Conservation (phyloP, 129 eudicot genomes). For the Pittosporum tobira region DNA sequence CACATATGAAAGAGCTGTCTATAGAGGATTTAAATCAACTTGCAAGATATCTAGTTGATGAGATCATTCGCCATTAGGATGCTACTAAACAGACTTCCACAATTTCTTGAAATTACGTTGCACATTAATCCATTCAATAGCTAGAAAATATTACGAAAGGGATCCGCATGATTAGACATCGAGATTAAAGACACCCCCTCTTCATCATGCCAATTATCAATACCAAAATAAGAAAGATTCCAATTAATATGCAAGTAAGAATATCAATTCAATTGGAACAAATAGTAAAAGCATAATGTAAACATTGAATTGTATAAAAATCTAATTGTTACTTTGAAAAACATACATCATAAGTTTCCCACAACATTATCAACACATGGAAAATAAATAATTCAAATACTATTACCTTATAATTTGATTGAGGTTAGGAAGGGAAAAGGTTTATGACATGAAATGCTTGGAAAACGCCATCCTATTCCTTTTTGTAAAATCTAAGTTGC, state of each 20-base stretch:
- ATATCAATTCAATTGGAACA: background rate
- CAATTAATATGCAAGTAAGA: background rate
- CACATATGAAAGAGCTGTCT: no score
- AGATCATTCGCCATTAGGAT: no score
- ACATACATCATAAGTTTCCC: no score
- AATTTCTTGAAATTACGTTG: background rate
- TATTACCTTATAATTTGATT: background rate
- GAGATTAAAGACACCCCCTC: background rate
- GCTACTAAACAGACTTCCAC: slow-evolving; percentile 3
- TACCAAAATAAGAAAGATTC: background rate
- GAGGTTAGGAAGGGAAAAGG: no score
- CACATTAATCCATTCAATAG: slow-evolving; percentile 13
- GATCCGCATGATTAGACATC: slow-evolving; percentile 26
- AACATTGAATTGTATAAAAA: background rate
- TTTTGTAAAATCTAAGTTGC: no score
- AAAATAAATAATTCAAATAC: background rate
- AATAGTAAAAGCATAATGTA: no score
- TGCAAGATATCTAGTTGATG: no score
- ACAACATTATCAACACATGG: no score
- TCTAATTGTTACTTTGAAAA: background rate
- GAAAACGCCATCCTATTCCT: no score
- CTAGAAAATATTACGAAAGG: slow-evolving; percentile 4
- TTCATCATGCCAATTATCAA: background rate
- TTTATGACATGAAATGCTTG: no score
- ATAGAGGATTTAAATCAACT: no score